A percentile compares a stretch with the other conserved stretches of the same genome.
Evolutionary conservation across 1,284 basidiomycete genomes (phyloP).

Genomic region (Butyriboletus pseudospeciosus): DNA sequence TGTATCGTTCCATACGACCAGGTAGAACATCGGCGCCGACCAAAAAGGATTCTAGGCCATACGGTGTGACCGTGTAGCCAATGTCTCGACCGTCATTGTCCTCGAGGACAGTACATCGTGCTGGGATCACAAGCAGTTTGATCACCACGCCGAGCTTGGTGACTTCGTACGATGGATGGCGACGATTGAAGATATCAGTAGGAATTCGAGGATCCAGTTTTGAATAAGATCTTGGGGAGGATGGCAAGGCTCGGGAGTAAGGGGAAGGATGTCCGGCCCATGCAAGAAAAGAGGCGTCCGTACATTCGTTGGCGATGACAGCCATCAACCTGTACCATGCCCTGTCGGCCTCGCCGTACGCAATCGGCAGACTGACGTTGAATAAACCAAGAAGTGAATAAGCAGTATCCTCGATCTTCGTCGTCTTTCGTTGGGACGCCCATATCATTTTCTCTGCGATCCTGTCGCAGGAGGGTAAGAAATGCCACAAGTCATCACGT

Average conservation of each 20-base stretch:
- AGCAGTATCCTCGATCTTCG: constrained; percentile 14
- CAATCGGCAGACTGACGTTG: constrained; percentile 16
- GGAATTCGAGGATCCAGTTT: constrained; percentile 5
- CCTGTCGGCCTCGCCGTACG: constrained; percentile 18
- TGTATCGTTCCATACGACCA: constrained; percentile 6
- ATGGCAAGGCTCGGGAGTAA: constrained; percentile 17
- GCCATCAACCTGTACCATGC: constrained; percentile 18
- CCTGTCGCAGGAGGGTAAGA: constrained; percentile 18
- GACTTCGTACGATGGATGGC: constrained; percentile 15
- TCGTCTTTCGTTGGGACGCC: constrained; percentile 17
- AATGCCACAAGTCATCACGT: constrained; percentile 6
- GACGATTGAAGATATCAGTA: constrained; percentile 1
- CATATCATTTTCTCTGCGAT: constrained; percentile 19
- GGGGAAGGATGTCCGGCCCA: constrained; percentile 18
- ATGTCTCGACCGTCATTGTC: constrained; percentile 9
- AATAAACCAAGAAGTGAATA: constrained; percentile 21
- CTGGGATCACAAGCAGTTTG: constrained; percentile 11
- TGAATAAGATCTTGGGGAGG: constrained; percentile 10
- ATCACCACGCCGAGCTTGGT: constrained; percentile 17
- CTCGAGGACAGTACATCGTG: constrained; percentile 12
- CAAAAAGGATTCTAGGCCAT: constrained; percentile 13
- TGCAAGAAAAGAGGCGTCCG: constrained; percentile 17
- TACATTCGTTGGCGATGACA: constrained; percentile 17
- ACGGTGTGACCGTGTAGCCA: constrained; percentile 9
- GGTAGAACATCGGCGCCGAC: constrained; percentile 5